Evolutionary conservation across 1,284 basidiomycete species (phyloP).

Genomic region (Melampsora americana): DNA sequence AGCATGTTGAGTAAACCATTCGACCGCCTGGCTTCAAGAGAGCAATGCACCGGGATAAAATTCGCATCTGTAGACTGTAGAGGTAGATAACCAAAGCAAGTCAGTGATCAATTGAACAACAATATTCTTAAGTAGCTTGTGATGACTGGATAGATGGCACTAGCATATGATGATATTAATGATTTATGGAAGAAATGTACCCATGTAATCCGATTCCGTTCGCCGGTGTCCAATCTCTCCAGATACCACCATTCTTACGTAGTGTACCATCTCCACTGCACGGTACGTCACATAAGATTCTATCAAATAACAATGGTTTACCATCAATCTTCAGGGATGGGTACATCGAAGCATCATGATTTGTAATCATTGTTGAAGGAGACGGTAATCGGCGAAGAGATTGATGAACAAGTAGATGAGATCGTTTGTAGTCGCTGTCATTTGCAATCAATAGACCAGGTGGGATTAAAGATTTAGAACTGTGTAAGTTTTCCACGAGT

Average conservation of each 20-base stretch:
- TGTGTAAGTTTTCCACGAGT: constrained; percentile 80
- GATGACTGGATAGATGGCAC: neutral
- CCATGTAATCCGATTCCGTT: constrained; percentile 87
- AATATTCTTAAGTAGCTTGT: neutral
- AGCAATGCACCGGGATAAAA: constrained; percentile 84
- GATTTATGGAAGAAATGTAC: constrained; percentile 57
- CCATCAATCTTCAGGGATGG: constrained; percentile 65
- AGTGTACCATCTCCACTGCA: constrained; percentile 96
- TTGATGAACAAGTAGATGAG: constrained; percentile 96
- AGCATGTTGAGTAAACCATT: constrained; percentile 97
- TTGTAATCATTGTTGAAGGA: constrained; percentile 89
- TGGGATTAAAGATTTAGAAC: constrained; percentile 56
- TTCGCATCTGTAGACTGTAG: constrained; percentile 78
- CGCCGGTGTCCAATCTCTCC: constrained; percentile 83
- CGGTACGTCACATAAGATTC: constrained; percentile 94
- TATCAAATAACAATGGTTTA: constrained; percentile 73
- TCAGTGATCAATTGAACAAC: constrained; percentile 11
- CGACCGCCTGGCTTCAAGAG: constrained; percentile 80
- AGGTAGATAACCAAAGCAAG: constrained; percentile 26
- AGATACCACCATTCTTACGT: constrained; percentile 90
- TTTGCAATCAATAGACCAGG: constrained; percentile 80
- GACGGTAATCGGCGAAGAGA: constrained; percentile 82
- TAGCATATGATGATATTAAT: too few relatives aligned
- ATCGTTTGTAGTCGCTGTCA: constrained; percentile 87
- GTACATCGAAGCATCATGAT: constrained; percentile 87